Conservation (phyloP, 2,329 filamentous ascomycete species). For the Blastomyces parvus region DNA sequence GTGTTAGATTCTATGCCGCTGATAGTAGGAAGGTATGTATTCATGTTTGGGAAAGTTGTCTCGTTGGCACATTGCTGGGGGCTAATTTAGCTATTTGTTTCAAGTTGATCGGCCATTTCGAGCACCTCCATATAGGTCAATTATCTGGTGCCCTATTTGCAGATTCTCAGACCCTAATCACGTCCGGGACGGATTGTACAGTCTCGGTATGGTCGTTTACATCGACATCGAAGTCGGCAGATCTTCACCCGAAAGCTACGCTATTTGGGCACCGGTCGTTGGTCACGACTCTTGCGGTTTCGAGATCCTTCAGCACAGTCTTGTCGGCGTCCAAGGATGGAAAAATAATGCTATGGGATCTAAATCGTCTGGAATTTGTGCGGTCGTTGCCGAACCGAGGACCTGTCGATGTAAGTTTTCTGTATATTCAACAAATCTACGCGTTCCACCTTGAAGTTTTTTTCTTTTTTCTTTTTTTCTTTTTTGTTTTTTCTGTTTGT, state of each 20-base stretch:
- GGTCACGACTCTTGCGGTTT: conserved; percentile 72
- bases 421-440: background rate
- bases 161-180: conserved; percentile 83
- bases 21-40: conserved; percentile 61
- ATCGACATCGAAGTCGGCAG: conserved; percentile 57
- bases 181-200: conserved; percentile 84
- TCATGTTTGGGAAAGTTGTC: background rate
- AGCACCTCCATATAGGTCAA: conserved; percentile 87
- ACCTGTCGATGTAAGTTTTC: conserved; percentile 36
- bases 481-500: background rate
- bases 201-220: conserved; percentile 74
- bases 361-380: conserved; percentile 82
- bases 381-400: conserved; percentile 56
- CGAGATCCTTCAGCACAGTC: conserved; percentile 78
- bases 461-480: background rate
- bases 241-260: conserved; percentile 66
- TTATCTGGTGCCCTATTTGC: conserved; percentile 75
- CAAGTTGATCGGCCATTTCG: conserved; percentile 69
- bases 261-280: conserved; percentile 85
- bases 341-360: conserved; percentile 81
- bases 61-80: background rate
- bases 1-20: conserved; percentile 78
- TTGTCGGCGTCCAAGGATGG: conserved; percentile 76
- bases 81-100: conserved; percentile 3
- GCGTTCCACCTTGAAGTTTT: too few species aligned